A percentile compares a stretch with the other conserved stretches of the same genome.
phyloP scores from a whole-genome alignment of 352 stramenopile genomes.

The Aphanomyces astaci region DNA sequence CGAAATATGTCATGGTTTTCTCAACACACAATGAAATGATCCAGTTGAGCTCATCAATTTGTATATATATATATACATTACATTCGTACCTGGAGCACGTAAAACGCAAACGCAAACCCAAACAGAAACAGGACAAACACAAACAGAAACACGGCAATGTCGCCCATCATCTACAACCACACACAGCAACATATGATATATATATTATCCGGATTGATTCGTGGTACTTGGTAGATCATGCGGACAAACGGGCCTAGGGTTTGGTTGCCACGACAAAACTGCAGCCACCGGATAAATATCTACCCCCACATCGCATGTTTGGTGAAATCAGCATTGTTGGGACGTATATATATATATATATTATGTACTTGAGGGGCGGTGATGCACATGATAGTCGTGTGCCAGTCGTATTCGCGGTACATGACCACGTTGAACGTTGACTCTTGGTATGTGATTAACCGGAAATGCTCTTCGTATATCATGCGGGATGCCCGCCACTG shows the following conservation, averaged over 20 bases:
- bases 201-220: not conserved
- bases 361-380: constrained; percentile 33
- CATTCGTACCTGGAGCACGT: constrained; percentile 72
- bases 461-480: constrained; percentile 36
- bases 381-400: constrained; percentile 69
- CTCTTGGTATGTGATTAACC: constrained; percentile 48
- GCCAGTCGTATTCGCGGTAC: constrained; percentile 59
- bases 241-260: constrained; percentile 66
- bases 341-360: too few species aligned
- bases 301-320: constrained; percentile 23
- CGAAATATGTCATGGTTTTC: too few species aligned
- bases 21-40: too few species aligned
- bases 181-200: not conserved
- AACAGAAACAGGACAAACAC: constrained; percentile 66
- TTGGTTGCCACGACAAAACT: constrained; percentile 60
- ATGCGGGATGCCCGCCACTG: not conserved
- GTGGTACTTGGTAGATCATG: constrained; percentile 76
- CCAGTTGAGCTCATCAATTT: too few species aligned
- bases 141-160: constrained; percentile 65
- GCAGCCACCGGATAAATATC: constrained; percentile 77
- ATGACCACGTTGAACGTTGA: constrained; percentile 48
- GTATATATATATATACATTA: too few species aligned
- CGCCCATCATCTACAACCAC: constrained; percentile 59
- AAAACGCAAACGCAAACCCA: constrained; percentile 72
- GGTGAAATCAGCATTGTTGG: not conserved